Evolutionary conservation across 345 rosid species (phyloP).

Genomic region (Barbarea vulgaris): DNA sequence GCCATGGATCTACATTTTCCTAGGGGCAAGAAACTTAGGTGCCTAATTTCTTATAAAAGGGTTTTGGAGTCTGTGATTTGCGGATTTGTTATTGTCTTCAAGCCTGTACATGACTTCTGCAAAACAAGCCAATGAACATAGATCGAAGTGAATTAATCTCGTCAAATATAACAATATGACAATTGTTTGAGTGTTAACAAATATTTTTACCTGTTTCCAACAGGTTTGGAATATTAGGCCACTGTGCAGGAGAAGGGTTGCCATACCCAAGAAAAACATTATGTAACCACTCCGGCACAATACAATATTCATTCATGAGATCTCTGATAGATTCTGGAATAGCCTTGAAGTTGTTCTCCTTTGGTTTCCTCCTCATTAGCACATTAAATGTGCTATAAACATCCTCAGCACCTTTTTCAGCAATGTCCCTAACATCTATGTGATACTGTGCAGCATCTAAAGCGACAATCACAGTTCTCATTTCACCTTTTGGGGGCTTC

Average conservation of each 20-base stretch:
- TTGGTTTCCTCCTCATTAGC: slow-evolving; percentile 97
- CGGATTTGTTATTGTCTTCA: neutral
- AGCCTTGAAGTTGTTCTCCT: slow-evolving; percentile 99
- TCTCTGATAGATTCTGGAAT: slow-evolving; percentile 98
- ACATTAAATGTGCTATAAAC: slow-evolving; percentile 88
- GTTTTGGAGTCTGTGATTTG: neutral
- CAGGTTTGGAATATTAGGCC: slow-evolving; percentile 97
- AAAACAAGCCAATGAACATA: neutral
- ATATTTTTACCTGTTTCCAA: slow-evolving; percentile 52
- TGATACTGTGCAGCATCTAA: slow-evolving; percentile 97
- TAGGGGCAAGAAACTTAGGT: no score
- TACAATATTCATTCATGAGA: slow-evolving; percentile 98
- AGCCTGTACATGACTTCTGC: neutral
- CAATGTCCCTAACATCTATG: slow-evolving; percentile 91
- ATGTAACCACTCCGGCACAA: slow-evolving; percentile 98
- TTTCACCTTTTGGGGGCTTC: slow-evolving; percentile 98
- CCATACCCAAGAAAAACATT: slow-evolving; percentile 96
- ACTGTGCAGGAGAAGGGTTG: slow-evolving; percentile 98
- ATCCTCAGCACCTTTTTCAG: slow-evolving; percentile 93
- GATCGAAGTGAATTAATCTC: neutral
- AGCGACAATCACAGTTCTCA: slow-evolving; percentile 90
- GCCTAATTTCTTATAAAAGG: neutral
- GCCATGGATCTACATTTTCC: neutral
- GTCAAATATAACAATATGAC: neutral
- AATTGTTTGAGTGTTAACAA: neutral